These are phyloP conservation scores for Aureobasidium sp. DNA, from an alignment of 2,329 filamentous ascomycete genomes.

Conservation along the genomic window DNA sequence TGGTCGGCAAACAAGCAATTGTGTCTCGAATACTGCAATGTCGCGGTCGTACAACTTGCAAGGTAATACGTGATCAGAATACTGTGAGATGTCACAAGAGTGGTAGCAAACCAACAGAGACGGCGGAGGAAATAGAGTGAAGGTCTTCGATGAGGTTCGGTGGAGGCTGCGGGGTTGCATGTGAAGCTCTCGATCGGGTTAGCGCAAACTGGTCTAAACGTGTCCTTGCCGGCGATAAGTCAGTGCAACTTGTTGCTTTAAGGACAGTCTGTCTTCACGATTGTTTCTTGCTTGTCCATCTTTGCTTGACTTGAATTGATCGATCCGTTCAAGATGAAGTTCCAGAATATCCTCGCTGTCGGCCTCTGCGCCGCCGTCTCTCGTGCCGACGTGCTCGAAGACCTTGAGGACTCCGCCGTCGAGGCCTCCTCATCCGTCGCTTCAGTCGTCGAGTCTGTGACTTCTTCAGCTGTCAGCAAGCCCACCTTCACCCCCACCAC, in stretches of 20 bases:
- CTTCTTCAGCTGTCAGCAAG: constrained; percentile 54
- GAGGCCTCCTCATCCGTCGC: constrained; percentile 34
- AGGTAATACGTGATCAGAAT: too few relatives aligned
- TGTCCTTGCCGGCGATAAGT: constrained; percentile 5
- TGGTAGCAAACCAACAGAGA: not conserved
- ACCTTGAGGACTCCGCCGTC: constrained; percentile 46
- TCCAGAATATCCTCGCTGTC: constrained; percentile 69
- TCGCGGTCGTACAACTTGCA: not conserved
- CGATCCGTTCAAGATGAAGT: constrained; percentile 60
- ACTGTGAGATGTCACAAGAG: not conserved
- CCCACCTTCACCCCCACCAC: constrained; percentile 86
- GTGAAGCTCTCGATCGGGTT: not conserved
- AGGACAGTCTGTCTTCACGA: not conserved
- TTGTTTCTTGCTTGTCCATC: not conserved
- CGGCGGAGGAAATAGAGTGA: constrained; percentile 1
- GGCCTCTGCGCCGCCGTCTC: constrained; percentile 62
- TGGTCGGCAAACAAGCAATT: not conserved
- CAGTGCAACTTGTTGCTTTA: not conserved
- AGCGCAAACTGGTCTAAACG: not conserved
- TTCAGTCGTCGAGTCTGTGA: constrained; percentile 42
- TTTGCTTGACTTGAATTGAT: constrained; percentile 3
- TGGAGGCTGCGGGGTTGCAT: not conserved
- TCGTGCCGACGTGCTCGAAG: constrained; percentile 60
- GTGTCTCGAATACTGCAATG: not conserved
- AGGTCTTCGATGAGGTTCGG: not conserved